Evolutionary conservation across 1,284 basidiomycete genomes (phyloP).

Genomic region (Porodaedalea pini): DNA sequence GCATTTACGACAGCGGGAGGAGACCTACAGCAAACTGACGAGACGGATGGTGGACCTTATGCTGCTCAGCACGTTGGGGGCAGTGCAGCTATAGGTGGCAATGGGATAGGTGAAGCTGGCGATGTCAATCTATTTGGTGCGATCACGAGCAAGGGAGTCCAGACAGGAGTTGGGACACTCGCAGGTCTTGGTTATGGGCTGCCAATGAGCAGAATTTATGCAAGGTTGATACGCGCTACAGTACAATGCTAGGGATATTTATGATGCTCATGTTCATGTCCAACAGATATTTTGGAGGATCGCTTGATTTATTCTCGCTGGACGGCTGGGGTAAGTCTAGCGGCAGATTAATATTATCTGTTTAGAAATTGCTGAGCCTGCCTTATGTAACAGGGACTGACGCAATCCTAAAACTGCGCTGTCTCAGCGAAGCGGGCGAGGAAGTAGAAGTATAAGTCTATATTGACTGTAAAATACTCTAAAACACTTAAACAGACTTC

Average conservation of each 20-base stretch:
- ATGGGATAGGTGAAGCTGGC: conserved; percentile 36
- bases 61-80: conserved; percentile 71
- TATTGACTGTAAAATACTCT: not conserved
- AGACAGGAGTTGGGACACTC: conserved; percentile 72
- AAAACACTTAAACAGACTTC: not conserved
- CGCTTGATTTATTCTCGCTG: conserved; percentile 70
- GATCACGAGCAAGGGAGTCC: conserved; percentile 71
- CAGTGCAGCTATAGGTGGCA: conserved; percentile 51
- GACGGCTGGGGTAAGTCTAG: conserved; percentile 71
- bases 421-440: conserved; percentile 65
- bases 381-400: conserved; percentile 53
- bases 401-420: conserved; percentile 70
- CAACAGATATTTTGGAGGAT: conserved; percentile 71
- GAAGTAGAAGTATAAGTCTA: conserved; percentile 42
- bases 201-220: conserved; percentile 82
- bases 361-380: not conserved
- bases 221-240: conserved; percentile 41
- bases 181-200: conserved; percentile 83
- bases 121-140: conserved; percentile 66
- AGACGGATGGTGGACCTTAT: conserved; percentile 60
- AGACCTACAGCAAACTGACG: conserved; percentile 37
- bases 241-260: not conserved
- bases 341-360: not conserved
- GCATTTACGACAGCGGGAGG: conserved; percentile 76
- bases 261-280: conserved; percentile 1